A percentile compares a stretch with the other conserved stretches of the same genome.
These are phyloP conservation scores for Ogataea salicorniae DNA, from an alignment of 805 yeast genomes.

Conservation along the genomic window DNA sequence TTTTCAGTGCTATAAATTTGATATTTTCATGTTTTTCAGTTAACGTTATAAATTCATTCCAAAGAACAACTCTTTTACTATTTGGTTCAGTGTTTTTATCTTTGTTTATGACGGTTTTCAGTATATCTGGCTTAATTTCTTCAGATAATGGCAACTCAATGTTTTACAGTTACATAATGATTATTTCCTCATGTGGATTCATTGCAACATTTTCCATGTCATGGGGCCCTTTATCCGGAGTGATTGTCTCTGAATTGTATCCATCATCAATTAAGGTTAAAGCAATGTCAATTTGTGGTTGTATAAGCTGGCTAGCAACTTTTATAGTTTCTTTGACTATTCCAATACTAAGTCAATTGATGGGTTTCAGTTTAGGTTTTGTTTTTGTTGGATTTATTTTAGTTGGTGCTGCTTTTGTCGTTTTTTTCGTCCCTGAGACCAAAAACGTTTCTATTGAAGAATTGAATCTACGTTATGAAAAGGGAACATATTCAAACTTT, in stretches of 20 bases:
- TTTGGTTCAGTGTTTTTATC: conserved; percentile 47
- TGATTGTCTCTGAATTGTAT: conserved; percentile 59
- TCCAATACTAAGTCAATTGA: conserved; percentile 55
- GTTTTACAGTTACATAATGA: conserved; percentile 41
- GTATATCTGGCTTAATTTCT: conserved; percentile 48
- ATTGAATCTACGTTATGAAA: conserved; percentile 22
- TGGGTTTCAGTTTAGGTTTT: conserved; percentile 66
- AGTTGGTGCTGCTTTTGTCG: conserved; percentile 21
- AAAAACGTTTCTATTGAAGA: conserved; percentile 17
- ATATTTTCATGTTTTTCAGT: conserved; percentile 46
- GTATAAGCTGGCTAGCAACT: conserved; percentile 60
- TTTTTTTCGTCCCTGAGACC: conserved; percentile 31
- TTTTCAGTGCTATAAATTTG: conserved; percentile 51
- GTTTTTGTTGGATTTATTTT: conserved; percentile 35
- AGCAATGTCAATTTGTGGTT: conserved; percentile 50
- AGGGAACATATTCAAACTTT: neutral
- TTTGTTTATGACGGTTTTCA: conserved; percentile 48
- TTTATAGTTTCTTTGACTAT: conserved; percentile 62
- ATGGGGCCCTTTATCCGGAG: conserved; percentile 71
- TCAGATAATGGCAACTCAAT: conserved; percentile 33
- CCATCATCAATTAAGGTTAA: conserved; percentile 57
- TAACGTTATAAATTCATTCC: conserved; percentile 41
- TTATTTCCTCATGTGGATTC: conserved; percentile 50
- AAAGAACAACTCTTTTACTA: conserved; percentile 43
- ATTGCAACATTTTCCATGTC: conserved; percentile 62